Evolutionary conservation across 371 early-diverging fungal genomes (phyloP).

Genomic region (Syncephalastrum racemosum): DNA sequence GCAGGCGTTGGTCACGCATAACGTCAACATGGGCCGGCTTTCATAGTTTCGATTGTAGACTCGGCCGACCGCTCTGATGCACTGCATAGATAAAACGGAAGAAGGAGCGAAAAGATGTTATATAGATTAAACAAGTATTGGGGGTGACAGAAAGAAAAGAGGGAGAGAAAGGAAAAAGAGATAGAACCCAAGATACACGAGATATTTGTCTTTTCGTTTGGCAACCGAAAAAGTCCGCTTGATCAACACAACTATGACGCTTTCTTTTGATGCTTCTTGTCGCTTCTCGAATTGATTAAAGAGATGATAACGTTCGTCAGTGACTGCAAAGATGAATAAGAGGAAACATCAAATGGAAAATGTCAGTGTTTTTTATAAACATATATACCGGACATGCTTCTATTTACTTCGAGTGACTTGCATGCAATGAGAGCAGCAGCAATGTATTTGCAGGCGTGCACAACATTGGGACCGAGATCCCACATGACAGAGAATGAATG

Average conservation of each 20-base stretch:
- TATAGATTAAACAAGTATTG: not conserved
- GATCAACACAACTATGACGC: too few relatives aligned
- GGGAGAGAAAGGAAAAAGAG: too few relatives aligned
- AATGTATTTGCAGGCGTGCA: slow-evolving; percentile 15
- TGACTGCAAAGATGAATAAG: not conserved
- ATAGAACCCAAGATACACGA: too few relatives aligned
- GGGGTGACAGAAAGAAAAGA: not conserved
- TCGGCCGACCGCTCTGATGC: slow-evolving; percentile 26
- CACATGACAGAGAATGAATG: slow-evolving; percentile 10
- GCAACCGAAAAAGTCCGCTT: too few relatives aligned
- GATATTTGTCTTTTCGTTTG: too few relatives aligned
- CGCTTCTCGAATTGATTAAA: not conserved
- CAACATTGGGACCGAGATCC: slow-evolving; percentile 21
- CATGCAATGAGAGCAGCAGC: slow-evolving; percentile 12
- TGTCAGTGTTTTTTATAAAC: not conserved
- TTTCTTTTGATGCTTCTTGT: too few relatives aligned
- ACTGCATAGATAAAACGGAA: slow-evolving; percentile 18
- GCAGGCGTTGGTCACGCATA: slow-evolving; percentile 69
- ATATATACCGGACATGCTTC: too few relatives aligned
- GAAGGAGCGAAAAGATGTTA: slow-evolving; percentile 9
- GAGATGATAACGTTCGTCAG: slow-evolving; percentile 4
- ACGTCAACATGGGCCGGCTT: slow-evolving; percentile 64
- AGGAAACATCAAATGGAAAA: not conserved
- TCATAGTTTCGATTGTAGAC: slow-evolving; percentile 52
- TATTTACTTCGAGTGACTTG: slow-evolving; percentile 15